These are phyloP conservation scores for Clonostachys sp. DNA, from an alignment of 2,329 filamentous ascomycete species.

Conservation along the genomic window DNA sequence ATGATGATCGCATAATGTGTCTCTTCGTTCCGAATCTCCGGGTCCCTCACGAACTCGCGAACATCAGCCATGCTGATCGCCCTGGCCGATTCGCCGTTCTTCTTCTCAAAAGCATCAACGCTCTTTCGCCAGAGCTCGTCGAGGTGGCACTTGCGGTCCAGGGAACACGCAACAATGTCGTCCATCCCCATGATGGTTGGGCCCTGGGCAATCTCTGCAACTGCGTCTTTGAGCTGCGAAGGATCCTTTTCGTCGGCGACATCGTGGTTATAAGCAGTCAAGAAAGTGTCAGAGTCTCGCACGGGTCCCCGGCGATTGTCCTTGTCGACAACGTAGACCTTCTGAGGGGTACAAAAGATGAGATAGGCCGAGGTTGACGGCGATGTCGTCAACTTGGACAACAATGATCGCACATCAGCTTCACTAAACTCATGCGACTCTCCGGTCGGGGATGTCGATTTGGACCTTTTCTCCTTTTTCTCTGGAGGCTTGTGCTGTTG, in stretches of 20 bases:
- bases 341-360: background rate
- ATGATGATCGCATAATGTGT: no score
- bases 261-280: conserved; percentile 12
- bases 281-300: no score
- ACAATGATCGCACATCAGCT: no score
- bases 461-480: no score
- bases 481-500: no score
- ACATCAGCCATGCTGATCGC: background rate
- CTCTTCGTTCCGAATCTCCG: no score
- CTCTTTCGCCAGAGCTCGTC: conserved; percentile 10
- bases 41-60: no score
- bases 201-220: background rate
- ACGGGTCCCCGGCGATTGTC: conserved; percentile 14
- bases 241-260: conserved; percentile 12
- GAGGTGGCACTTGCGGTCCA: conserved; percentile 12
- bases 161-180: conserved; percentile 11
- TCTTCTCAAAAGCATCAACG: background rate
- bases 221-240: conserved; percentile 2
- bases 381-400: background rate
- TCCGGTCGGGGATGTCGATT: no score
- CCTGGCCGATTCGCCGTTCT: background rate
- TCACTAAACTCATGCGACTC: no score
- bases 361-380: background rate
- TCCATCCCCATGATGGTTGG: conserved; percentile 12
- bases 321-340: conserved; percentile 23